Percentiles rank a stretch among this genome's conserved stretches.
phyloP scores from a whole-genome alignment of 345 rosid genomes.

The Capsella bursapastoris region DNA sequence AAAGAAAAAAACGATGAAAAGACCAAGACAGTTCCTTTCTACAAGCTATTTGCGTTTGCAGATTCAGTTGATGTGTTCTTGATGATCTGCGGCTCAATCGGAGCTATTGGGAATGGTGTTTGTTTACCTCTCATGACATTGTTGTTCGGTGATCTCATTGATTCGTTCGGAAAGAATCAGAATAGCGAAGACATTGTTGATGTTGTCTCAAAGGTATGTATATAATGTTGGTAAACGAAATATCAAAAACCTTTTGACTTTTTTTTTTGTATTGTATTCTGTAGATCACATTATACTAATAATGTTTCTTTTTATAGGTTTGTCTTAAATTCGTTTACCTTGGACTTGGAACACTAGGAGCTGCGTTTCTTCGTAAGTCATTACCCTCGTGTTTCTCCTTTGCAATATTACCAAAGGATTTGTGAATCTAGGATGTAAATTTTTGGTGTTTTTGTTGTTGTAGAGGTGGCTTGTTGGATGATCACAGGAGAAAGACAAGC shows the following conservation, averaged over 20 bases:
- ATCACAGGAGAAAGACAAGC: slow-evolving; percentile 86
- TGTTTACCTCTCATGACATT: slow-evolving; percentile 70
- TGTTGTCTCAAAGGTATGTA: slow-evolving; percentile 61
- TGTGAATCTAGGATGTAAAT: neutral
- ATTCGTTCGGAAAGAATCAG: slow-evolving; percentile 72
- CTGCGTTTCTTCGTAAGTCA: slow-evolving; percentile 79
- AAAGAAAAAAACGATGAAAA: slow-evolving; percentile 34
- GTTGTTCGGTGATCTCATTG: slow-evolving; percentile 60
- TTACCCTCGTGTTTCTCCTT: neutral
- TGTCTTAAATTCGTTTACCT: slow-evolving; percentile 74
- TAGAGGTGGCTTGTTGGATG: slow-evolving; percentile 91
- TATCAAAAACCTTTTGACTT: too few species aligned
- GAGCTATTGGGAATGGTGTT: slow-evolving; percentile 71
- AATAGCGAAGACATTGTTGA: slow-evolving; percentile 48
- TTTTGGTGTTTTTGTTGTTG: slow-evolving; percentile 5
- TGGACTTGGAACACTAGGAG: slow-evolving; percentile 64
- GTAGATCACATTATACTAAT: slow-evolving; percentile 11
- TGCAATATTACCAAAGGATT: neutral
- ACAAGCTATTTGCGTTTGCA: slow-evolving; percentile 71
- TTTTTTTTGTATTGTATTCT: neutral
- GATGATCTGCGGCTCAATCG: slow-evolving; percentile 70
- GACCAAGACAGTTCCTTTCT: slow-evolving; percentile 58
- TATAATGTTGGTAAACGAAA: too few species aligned
- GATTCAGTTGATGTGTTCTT: slow-evolving; percentile 57
- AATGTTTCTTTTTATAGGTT: slow-evolving; percentile 49